These are phyloP conservation scores for Cyclocybe aegerita DNA, from an alignment of 768 basidiomycete species.

Conservation along the genomic window DNA sequence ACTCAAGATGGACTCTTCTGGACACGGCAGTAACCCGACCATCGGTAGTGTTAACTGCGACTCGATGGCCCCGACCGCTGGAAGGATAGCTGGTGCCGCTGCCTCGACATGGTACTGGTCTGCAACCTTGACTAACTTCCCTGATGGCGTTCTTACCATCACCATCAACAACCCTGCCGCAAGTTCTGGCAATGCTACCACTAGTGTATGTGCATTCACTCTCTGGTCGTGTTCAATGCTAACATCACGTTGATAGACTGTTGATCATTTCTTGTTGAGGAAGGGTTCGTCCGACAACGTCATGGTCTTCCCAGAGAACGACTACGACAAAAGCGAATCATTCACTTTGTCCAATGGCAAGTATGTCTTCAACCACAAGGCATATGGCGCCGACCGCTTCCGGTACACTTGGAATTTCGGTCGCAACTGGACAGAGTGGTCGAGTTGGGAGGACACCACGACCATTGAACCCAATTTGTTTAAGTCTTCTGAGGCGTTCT, in stretches of 20 bases:
- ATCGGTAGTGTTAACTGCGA: conserved; percentile 51
- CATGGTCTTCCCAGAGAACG: conserved; percentile 83
- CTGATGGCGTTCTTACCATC: conserved; percentile 82
- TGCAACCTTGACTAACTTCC: conserved; percentile 69
- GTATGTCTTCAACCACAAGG: conserved; percentile 79
- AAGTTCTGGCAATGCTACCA: conserved; percentile 38
- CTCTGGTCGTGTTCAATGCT: conserved; percentile 2
- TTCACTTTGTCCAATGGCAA: conserved; percentile 59
- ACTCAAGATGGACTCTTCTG: conserved; percentile 70
- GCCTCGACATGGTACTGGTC: conserved; percentile 72
- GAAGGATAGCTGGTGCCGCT: conserved; percentile 52
- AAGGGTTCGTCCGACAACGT: conserved; percentile 76
- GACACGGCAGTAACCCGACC: conserved; percentile 54
- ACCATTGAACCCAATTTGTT: conserved; percentile 62
- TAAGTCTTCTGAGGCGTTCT: conserved; percentile 52
- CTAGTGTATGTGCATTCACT: conserved; percentile 47
- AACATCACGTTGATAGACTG: conserved; percentile 35
- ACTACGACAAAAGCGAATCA: conserved; percentile 63
- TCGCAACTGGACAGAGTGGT: conserved; percentile 81
- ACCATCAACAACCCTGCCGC: conserved; percentile 52
- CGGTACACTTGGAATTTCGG: conserved; percentile 89
- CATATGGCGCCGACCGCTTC: conserved; percentile 84
- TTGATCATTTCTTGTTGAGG: conserved; percentile 77
- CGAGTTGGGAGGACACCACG: conserved; percentile 72
- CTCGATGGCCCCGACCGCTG: conserved; percentile 46